phyloP scores from a whole-genome alignment of 1,284 basidiomycete species.

The Apiotrichum mycotoxinovorans region DNA sequence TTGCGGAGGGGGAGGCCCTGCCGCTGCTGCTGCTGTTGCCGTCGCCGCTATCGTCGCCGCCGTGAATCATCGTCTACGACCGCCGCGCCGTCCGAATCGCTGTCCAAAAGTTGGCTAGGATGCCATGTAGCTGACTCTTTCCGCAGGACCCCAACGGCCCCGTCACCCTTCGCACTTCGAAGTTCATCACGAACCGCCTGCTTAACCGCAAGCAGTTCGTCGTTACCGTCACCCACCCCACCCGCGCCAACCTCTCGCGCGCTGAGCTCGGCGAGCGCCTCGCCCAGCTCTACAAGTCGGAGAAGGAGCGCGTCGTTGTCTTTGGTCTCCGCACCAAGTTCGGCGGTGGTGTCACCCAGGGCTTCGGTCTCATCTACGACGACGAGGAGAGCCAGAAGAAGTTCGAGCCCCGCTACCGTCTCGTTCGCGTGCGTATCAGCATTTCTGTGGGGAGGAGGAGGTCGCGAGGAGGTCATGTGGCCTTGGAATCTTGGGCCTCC shows the following conservation, averaged over 20 bases:
- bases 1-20: background rate
- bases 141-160: slow-evolving; percentile 72
- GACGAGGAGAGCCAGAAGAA: slow-evolving; percentile 89
- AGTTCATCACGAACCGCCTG: slow-evolving; percentile 99
- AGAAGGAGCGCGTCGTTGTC: slow-evolving; percentile 60
- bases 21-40: background rate
- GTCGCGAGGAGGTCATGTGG: background rate
- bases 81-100: background rate
- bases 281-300: slow-evolving; percentile 63
- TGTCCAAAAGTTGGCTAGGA: background rate
- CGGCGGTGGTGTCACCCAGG: slow-evolving; percentile 97
- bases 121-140: background rate
- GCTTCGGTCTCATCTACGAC: slow-evolving; percentile 98
- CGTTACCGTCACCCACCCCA: slow-evolving; percentile 93
- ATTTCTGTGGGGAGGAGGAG: no score
- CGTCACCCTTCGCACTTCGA: slow-evolving; percentile 95
- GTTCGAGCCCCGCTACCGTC: slow-evolving; percentile 95
- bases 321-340: slow-evolving; percentile 82
- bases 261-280: slow-evolving; percentile 91
- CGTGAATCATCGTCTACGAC: no score
- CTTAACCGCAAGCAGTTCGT: slow-evolving; percentile 84
- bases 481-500: background rate
- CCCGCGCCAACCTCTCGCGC: slow-evolving; percentile 91
- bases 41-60: background rate
- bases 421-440: slow-evolving; percentile 76